phyloP scores from a whole-genome alignment of 2,329 filamentous ascomycete species.

The Sphaerulina populicola region DNA sequence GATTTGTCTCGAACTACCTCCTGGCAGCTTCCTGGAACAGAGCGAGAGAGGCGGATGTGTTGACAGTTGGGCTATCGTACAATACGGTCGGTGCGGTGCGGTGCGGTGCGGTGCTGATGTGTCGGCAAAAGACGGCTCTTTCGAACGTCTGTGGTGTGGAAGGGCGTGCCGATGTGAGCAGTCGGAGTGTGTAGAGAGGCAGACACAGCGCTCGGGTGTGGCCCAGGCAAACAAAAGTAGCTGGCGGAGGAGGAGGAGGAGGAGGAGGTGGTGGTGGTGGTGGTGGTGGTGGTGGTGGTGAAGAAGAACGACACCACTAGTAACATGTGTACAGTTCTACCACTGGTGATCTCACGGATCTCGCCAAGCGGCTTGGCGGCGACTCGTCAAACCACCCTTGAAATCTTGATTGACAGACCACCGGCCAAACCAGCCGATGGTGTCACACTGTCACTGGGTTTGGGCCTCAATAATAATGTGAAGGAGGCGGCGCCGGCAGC shows the following conservation, averaged over 20 bases:
- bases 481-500: background rate
- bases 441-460: too few species aligned
- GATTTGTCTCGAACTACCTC: background rate
- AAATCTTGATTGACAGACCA: background rate
- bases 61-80: background rate
- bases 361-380: background rate
- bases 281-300: background rate
- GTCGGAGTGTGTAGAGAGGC: background rate
- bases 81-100: conserved; percentile 1
- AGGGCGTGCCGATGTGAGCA: background rate
- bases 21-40: background rate
- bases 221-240: background rate
- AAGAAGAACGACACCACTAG: background rate
- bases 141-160: background rate
- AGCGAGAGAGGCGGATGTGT: background rate
- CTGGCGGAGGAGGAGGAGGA: too few species aligned
- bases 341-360: too few species aligned
- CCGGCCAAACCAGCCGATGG: background rate
- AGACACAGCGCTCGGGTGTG: background rate
- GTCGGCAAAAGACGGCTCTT: background rate
- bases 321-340: too few species aligned
- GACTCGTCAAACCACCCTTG: background rate
- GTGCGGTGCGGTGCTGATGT: background rate
- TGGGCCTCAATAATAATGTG: background rate
- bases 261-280: too few species aligned